Conservation (phyloP, 768 basidiomycete species). For the Hemileccinum impolitum region DNA sequence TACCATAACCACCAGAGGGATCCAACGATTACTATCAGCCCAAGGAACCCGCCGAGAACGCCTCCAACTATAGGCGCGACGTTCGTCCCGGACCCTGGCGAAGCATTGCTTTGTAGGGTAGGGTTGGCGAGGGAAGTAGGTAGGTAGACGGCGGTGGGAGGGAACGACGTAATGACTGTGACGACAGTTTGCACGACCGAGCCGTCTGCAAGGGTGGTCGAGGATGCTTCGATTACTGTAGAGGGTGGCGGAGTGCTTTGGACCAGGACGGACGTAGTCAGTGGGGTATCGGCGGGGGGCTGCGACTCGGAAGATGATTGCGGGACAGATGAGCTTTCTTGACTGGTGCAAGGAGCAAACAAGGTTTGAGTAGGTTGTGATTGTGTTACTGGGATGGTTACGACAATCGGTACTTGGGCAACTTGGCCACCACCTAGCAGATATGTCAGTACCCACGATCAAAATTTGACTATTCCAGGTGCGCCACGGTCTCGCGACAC, state of each 20-base stretch:
- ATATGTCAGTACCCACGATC: constrained; percentile 13
- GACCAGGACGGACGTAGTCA: constrained; percentile 26
- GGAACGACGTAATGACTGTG: constrained; percentile 37
- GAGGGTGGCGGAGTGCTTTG: constrained; percentile 32
- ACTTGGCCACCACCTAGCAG: constrained; percentile 26
- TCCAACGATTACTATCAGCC: constrained; percentile 42
- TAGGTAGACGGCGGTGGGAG: constrained; percentile 31
- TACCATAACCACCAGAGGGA: constrained; percentile 52
- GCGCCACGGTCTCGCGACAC: constrained; percentile 19
- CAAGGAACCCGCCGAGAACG: constrained; percentile 52
- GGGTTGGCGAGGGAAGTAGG: constrained; percentile 15
- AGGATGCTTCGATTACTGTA: constrained; percentile 28
- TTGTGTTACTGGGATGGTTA: constrained; percentile 32
- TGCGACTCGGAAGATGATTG: constrained; percentile 7
- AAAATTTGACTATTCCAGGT: not conserved
- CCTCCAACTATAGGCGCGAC: constrained; percentile 52
- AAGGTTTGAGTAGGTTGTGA: constrained; percentile 37
- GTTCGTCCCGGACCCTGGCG: constrained; percentile 24
- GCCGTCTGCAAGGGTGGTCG: constrained; percentile 42
- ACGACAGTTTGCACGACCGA: constrained; percentile 34
- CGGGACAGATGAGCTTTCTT: constrained; percentile 7
- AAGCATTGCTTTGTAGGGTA: constrained; percentile 11
- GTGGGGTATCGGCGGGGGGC: constrained; percentile 7
- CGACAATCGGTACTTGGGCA: constrained; percentile 41
- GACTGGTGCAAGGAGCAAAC: constrained; percentile 38